Evolutionary conservation across 192 early-diverging fungal species (phyloP), one percentile per base, ranked within the genome.

Genomic region (Coemansia furcata): DNA sequence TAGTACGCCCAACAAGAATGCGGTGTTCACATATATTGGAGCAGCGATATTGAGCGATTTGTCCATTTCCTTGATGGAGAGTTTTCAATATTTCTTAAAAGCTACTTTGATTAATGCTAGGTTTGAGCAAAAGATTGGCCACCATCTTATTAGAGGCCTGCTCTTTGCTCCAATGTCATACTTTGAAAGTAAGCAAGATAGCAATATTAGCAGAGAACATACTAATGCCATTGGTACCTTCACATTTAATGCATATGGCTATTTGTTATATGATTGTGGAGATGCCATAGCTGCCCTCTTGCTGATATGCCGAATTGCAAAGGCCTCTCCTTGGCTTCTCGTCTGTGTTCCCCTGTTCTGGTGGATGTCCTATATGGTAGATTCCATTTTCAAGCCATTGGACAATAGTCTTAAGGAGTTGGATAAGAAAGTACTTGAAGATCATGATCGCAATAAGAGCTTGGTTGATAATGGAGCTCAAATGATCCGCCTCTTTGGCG

Each of bases 401-500:
- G 4, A 54, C 6, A 54, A 54, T 2, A 6, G 12, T 0, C 5
- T 54, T 0, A 11, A 5, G 0, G 5, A 54, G 26, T 5, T 54
- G 14, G 29, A 17, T 1, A 17, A 6, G 26, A 6, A 54, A 1
- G 29, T 5, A 0, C 17, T 0, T 0, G 10, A 47, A 3, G 50
- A 54, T 4, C 29, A 30, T 17, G 29, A 54, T 30, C 11, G 26
- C 3, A 32, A 29, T 26, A 54, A 54, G 50, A 54, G 50, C 50
- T 14, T 54, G 50, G 50, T 54, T 14, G 26, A 54, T 15, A 54
- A 54, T 30, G 50, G 50, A 54, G 14, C 50, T 1, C 80, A 86
- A 8, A 83, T 84, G 39, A 87, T 95, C 59, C 88, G 92, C 19
- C 84, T 91, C 0, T 88, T 86, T 62, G 65, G 70, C 38, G 82